phyloP scores from a whole-genome alignment of 768 basidiomycete species.

The Glaciozyma antarctica region DNA sequence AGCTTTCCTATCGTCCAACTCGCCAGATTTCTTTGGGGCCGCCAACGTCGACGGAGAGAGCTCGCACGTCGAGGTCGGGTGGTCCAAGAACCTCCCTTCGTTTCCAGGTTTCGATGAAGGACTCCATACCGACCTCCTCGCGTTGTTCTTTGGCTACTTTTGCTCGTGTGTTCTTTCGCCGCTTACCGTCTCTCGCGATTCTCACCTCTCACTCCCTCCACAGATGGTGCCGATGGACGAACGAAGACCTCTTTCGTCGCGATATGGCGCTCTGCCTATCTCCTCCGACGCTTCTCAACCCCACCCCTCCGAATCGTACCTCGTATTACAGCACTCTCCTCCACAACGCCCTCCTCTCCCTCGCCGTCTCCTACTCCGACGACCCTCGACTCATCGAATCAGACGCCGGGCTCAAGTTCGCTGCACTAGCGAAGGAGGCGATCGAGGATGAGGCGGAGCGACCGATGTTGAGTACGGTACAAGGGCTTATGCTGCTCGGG shows the following conservation, averaged over 20 bases:
- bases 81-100: constrained; percentile 16
- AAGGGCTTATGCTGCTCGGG: constrained; percentile 25
- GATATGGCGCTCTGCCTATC: constrained; percentile 6
- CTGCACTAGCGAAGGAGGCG: constrained; percentile 2
- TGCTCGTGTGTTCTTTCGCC: constrained; percentile 1
- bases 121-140: constrained; percentile 20
- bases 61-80: constrained; percentile 3
- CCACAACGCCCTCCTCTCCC: constrained; percentile 25
- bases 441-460: constrained; percentile 26
- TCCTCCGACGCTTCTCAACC: too few relatives aligned
- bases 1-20: neutral
- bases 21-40: neutral
- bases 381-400: neutral
- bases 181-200: neutral
- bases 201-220: neutral
- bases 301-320: neutral
- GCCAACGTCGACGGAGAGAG: neutral
- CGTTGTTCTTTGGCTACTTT: constrained; percentile 25
- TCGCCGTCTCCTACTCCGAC: constrained; percentile 18
- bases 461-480: constrained; percentile 18
- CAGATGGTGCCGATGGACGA: constrained; percentile 14
- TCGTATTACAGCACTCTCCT: constrained; percentile 26
- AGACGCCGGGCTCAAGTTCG: neutral
- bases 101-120: constrained; percentile 6
- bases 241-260: constrained; percentile 6